A percentile compares a stretch with the other conserved stretches of the same genome.
These are phyloP conservation scores for Tulasnella sp. DNA, from an alignment of 768 basidiomycete species.

Conservation along the genomic window DNA sequence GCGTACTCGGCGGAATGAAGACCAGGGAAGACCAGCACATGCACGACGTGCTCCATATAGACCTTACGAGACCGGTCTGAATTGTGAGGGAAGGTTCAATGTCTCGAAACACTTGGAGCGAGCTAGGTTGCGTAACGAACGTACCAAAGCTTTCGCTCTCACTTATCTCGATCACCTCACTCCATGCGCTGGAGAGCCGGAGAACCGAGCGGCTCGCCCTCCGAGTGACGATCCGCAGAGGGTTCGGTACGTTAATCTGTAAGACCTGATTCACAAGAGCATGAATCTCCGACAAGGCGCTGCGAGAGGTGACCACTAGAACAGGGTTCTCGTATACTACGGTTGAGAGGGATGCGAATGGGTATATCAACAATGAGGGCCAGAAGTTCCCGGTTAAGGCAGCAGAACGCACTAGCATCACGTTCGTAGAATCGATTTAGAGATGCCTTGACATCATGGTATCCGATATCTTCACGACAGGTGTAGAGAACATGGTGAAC, in stretches of 20 bases:
- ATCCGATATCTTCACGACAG: not conserved
- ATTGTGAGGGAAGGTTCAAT: not conserved
- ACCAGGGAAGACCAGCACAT: slow-evolving; percentile 64
- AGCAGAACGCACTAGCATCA: slow-evolving; percentile 45
- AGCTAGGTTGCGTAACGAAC: slow-evolving; percentile 21
- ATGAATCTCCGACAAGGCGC: slow-evolving; percentile 61
- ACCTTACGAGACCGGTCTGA: slow-evolving; percentile 62
- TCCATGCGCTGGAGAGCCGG: slow-evolving; percentile 58
- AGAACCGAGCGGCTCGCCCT: slow-evolving; percentile 36
- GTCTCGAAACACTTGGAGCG: slow-evolving; percentile 8
- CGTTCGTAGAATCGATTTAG: slow-evolving; percentile 58
- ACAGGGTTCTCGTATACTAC: slow-evolving; percentile 68
- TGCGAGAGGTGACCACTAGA: slow-evolving; percentile 61
- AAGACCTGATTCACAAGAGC: slow-evolving; percentile 48
- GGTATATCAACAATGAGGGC: not conserved
- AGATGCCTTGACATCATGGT: not conserved
- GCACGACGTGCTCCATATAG: slow-evolving; percentile 70
- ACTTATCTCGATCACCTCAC: slow-evolving; percentile 59
- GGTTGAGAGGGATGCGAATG: not conserved
- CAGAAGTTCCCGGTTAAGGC: not conserved
- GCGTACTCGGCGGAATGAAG: slow-evolving; percentile 34
- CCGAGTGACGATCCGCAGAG: slow-evolving; percentile 56
- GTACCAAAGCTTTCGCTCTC: slow-evolving; percentile 72
- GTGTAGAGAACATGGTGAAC: not conserved
- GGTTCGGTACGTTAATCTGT: slow-evolving; percentile 34